Conservation (phyloP, 2,329 filamentous ascomycete genomes). For the Fusarium compactum region DNA sequence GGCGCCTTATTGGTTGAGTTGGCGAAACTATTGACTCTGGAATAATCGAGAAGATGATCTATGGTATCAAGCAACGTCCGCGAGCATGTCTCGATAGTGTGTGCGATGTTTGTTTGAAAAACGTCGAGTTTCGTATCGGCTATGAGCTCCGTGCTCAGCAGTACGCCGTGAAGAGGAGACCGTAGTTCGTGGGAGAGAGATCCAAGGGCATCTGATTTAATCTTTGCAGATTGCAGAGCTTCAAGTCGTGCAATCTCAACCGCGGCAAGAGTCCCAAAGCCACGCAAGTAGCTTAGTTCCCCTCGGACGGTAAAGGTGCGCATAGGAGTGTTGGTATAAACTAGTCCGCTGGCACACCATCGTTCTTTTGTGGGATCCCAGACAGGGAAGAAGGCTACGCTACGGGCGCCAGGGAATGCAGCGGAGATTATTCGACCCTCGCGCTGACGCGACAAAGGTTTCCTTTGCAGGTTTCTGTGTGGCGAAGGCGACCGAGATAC, state of each 20-base stretch:
- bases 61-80: not conserved
- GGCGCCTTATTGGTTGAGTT: fast-evolving
- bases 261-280: not conserved
- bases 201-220: constrained; percentile 4
- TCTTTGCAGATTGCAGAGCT: not conserved
- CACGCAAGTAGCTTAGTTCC: not conserved
- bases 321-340: not conserved
- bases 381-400: constrained; percentile 6
- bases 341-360: not conserved
- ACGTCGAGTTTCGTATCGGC: not conserved
- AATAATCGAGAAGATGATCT: constrained; percentile 5
- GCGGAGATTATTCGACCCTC: not conserved
- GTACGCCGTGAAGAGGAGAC: constrained; percentile 7
- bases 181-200: constrained; percentile 6
- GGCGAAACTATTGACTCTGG: not conserved
- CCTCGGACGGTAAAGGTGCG: not conserved
- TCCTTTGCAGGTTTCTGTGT: not conserved
- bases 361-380: not conserved
- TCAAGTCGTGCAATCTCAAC: not conserved
- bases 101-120: constrained; percentile 1
- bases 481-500: not conserved
- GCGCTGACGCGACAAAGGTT: not conserved
- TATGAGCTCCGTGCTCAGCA: not conserved
- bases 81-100: constrained; percentile 9
- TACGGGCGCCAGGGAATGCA: not conserved